A percentile compares a stretch with the other conserved stretches of the same genome.
Conservation (phyloP, 805 yeast species). For the Candida jianshihensis region DNA sequence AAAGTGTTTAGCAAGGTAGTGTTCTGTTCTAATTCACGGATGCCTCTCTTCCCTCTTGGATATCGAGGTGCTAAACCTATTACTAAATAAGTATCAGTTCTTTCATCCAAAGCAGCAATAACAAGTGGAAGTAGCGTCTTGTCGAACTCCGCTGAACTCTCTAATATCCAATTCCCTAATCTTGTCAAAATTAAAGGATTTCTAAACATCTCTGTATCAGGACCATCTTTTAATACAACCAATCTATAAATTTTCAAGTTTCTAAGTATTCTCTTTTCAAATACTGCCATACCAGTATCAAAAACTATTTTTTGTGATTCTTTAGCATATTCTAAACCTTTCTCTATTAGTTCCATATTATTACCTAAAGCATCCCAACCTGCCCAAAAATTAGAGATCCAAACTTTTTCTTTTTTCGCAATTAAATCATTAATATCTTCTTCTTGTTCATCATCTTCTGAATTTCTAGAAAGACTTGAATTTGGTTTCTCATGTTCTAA, state of each 20-base stretch:
- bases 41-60: conserved; percentile 39
- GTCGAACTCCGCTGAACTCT: conserved; percentile 77
- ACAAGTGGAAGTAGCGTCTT: conserved; percentile 69
- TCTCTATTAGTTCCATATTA: conserved; percentile 43
- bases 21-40: conserved; percentile 26
- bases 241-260: conserved; percentile 75
- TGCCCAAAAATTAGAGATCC: conserved; percentile 71
- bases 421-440: conserved; percentile 28
- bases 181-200: conserved; percentile 84
- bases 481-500: conserved; percentile 56
- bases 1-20: conserved; percentile 66
- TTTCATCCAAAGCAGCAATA: conserved; percentile 71
- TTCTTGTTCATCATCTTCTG: conserved; percentile 18
- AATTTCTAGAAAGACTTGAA: not conserved
- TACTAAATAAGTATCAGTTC: conserved; percentile 73
- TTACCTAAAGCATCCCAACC: conserved; percentile 59
- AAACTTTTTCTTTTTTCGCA: conserved; percentile 44
- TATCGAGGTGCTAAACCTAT: conserved; percentile 85
- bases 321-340: conserved; percentile 84
- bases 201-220: conserved; percentile 66
- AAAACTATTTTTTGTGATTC: conserved; percentile 76
- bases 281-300: conserved; percentile 79
- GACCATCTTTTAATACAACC: conserved; percentile 86
- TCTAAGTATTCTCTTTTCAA: conserved; percentile 76
- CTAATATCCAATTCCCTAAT: conserved; percentile 86